Conservation (phyloP, 2,329 filamentous ascomycete species). For the Trichoderma citrinoviride region DNA sequence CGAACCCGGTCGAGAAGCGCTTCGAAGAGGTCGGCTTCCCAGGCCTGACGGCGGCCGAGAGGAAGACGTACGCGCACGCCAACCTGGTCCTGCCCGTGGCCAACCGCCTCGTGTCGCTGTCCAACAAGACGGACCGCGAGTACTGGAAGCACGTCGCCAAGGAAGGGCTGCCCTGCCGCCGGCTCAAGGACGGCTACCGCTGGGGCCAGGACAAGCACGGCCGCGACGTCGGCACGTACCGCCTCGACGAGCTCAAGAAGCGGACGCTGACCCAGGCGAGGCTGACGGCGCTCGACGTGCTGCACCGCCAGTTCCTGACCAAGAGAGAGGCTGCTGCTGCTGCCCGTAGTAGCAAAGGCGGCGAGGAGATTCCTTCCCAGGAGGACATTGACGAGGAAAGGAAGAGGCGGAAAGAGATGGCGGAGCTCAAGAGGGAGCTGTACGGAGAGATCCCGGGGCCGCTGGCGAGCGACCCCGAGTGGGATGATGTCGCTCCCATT, state of each 20-base stretch:
- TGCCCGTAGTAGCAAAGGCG: conserved; percentile 27
- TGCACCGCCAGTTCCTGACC: conserved; percentile 45
- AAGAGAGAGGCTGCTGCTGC: conserved; percentile 38
- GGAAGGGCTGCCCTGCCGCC: conserved; percentile 49
- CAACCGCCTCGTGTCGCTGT: conserved; percentile 36
- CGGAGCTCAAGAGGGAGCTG: conserved; percentile 48
- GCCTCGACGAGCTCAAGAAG: conserved; percentile 45
- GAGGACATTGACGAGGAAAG: conserved; percentile 48
- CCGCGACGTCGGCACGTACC: conserved; percentile 49
- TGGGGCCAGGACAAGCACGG: conserved; percentile 55
- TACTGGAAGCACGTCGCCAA: conserved; percentile 58
- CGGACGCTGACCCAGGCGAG: conserved; percentile 42
- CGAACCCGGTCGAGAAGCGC: conserved; percentile 48
- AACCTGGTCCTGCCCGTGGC: conserved; percentile 45
- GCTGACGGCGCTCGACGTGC: conserved; percentile 43
- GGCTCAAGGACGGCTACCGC: conserved; percentile 39
- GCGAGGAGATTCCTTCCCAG: conserved; percentile 33
- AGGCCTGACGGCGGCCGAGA: conserved; percentile 47
- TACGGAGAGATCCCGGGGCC: conserved; percentile 50
- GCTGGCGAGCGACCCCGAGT: conserved; percentile 63
- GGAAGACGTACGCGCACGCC: conserved; percentile 48
- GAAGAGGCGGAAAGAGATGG: conserved; percentile 50
- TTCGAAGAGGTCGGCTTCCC: conserved; percentile 46
- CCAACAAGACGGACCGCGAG: conserved; percentile 53
- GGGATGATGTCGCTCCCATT: conserved; percentile 82